These are phyloP conservation scores for Dendrostoma leiphaemia DNA, from an alignment of 2,329 filamentous ascomycete genomes.

Conservation along the genomic window DNA sequence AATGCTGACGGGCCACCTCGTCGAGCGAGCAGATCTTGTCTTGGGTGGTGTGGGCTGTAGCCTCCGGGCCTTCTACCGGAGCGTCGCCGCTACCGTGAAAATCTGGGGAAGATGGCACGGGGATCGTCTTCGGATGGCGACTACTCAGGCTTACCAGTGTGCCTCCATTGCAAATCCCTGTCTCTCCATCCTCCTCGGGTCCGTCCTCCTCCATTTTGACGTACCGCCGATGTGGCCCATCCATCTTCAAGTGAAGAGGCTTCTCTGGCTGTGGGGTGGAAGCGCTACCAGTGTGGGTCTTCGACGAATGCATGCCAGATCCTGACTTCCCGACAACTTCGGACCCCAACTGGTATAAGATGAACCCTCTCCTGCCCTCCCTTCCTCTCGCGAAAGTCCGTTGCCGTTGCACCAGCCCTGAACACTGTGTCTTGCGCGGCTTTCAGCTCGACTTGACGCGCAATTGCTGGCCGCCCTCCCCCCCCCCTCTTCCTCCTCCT, in stretches of 20 bases:
- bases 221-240: neutral
- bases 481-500: neutral
- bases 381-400: neutral
- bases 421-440: constrained; percentile 5
- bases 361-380: neutral
- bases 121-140: neutral
- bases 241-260: neutral
- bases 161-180: too few relatives aligned
- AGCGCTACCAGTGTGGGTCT: neutral
- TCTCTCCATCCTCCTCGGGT: neutral
- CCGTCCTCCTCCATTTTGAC: neutral
- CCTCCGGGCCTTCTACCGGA: too few relatives aligned
- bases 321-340: neutral
- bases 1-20: too few relatives aligned
- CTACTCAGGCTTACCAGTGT: too few relatives aligned
- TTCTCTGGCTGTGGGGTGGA: neutral
- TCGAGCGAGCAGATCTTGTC: too few relatives aligned
- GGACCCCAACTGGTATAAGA: constrained; percentile 2
- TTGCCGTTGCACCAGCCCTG: neutral
- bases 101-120: neutral
- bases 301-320: neutral
- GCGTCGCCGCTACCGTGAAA: too few relatives aligned
- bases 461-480: neutral
- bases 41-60: too few relatives aligned
- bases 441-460: neutral